Percentiles rank a stretch among this genome's conserved stretches.
phyloP scores from a whole-genome alignment of 352 stramenopile species.

The Globisporangium spinosum region DNA sequence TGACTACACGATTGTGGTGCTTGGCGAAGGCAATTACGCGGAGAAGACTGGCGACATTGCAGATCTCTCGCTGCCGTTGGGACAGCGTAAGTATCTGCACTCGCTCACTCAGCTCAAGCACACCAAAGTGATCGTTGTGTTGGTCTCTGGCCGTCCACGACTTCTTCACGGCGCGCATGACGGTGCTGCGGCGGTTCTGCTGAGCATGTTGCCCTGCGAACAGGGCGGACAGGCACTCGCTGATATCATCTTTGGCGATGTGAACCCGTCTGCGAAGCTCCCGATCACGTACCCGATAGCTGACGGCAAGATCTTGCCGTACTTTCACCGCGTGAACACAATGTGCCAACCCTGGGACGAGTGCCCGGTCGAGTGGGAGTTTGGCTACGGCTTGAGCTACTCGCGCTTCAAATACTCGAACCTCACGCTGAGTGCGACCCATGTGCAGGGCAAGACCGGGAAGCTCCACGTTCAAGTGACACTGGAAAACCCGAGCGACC shows the following conservation, averaged over 20 bases:
- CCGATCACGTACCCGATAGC: constrained; percentile 75
- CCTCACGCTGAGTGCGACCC: constrained; percentile 37
- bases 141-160: constrained; percentile 63
- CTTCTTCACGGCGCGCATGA: constrained; percentile 46
- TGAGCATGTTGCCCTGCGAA: constrained; percentile 75
- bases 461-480: constrained; percentile 44
- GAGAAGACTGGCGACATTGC: constrained; percentile 81
- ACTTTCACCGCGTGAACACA: constrained; percentile 68
- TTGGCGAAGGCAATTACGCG: constrained; percentile 79
- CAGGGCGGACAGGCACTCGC: constrained; percentile 71
- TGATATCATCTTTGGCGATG: constrained; percentile 59
- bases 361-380: constrained; percentile 55
- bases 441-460: constrained; percentile 22
- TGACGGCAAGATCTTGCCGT: constrained; percentile 46
- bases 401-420: constrained; percentile 56
- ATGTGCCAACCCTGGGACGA: constrained; percentile 49
- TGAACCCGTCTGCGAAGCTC: constrained; percentile 69
- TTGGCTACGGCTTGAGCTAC: constrained; percentile 72
- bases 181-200: constrained; percentile 50
- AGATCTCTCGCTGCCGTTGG: constrained; percentile 45
- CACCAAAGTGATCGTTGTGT: constrained; percentile 67
- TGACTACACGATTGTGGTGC: constrained; percentile 64
- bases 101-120: constrained; percentile 43
- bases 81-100: constrained; percentile 59
- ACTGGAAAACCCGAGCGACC: constrained; percentile 55